Conservation (phyloP, 164 flowering plant genomes). For the Nymphaea thermarum region DNA sequence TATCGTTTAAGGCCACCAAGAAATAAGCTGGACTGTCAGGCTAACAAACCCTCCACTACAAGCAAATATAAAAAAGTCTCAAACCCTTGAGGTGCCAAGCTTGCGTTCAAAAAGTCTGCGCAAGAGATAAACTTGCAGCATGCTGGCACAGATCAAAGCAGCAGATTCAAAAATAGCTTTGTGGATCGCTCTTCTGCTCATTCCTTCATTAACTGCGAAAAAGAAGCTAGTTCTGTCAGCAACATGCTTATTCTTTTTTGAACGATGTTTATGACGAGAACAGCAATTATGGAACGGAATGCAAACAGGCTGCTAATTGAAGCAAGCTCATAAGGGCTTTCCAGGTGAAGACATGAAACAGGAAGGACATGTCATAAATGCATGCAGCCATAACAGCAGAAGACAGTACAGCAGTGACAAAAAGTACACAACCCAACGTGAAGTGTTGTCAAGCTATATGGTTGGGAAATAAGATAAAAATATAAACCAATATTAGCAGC, state of each 20-base stretch:
- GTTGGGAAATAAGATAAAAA: no score
- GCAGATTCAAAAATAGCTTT: slow-evolving; percentile 76
- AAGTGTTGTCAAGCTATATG: no score
- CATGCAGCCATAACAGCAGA: neutral
- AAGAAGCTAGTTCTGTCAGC: neutral
- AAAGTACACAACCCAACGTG: no score
- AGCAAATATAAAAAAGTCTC: slow-evolving; percentile 4
- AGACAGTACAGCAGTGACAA: neutral
- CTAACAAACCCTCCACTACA: neutral
- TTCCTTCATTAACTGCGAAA: slow-evolving; percentile 67
- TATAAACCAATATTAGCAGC: no score
- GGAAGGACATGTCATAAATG: neutral
- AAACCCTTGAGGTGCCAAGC: slow-evolving; percentile 67
- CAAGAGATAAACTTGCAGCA: slow-evolving; percentile 83
- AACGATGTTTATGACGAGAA: neutral
- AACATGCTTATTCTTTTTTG: no score
- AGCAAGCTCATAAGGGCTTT: no score
- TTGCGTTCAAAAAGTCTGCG: slow-evolving; percentile 80
- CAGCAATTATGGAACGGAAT: neutral
- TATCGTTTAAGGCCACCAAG: no score
- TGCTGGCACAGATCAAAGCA: slow-evolving; percentile 70
- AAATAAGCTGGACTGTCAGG: no score
- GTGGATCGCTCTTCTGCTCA: slow-evolving; percentile 78
- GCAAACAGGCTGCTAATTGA: no score
- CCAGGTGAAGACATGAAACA: no score